These are phyloP conservation scores for Pythium aquatile DNA, from an alignment of 352 stramenopile genomes.

Conservation along the genomic window DNA sequence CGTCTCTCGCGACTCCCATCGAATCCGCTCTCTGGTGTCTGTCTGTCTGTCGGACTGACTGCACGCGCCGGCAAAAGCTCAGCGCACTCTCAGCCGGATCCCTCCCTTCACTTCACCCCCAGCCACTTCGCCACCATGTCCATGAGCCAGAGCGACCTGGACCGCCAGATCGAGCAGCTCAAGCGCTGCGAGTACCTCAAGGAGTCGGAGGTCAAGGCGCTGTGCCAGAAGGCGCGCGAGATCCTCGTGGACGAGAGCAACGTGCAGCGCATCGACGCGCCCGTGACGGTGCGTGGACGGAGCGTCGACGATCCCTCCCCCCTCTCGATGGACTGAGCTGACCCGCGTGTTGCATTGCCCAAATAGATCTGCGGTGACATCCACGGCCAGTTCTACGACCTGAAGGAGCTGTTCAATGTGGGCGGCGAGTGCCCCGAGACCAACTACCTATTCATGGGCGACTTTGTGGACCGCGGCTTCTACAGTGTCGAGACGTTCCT, in stretches of 20 bases:
- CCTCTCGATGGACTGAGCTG: not conserved
- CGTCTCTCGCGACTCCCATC: slow-evolving; percentile 5
- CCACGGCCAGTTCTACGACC: slow-evolving; percentile 99
- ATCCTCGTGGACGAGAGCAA: slow-evolving; percentile 99
- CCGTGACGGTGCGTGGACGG: slow-evolving; percentile 92
- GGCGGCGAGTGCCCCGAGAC: slow-evolving; percentile 97
- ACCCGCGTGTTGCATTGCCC: slow-evolving; percentile 6
- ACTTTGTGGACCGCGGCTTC: slow-evolving; percentile 99
- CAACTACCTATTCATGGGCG: slow-evolving; percentile 99
- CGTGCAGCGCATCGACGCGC: slow-evolving; percentile 98
- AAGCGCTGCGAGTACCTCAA: slow-evolving; percentile 98
- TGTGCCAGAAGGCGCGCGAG: slow-evolving; percentile 97
- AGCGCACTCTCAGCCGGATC: not conserved
- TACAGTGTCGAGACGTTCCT: slow-evolving; percentile 99
- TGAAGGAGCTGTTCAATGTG: slow-evolving; percentile 98
- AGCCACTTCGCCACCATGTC: slow-evolving; percentile 40
- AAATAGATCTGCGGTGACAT: slow-evolving; percentile 98
- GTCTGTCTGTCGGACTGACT: slow-evolving; percentile 3
- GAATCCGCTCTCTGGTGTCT: not conserved
- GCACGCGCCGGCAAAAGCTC: not conserved
- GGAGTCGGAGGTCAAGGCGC: slow-evolving; percentile 96
- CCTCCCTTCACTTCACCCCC: slow-evolving; percentile 1
- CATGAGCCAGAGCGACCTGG: slow-evolving; percentile 82
- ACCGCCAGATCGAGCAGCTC: slow-evolving; percentile 88
- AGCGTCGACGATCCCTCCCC: slow-evolving; percentile 1